These are phyloP conservation scores for Ambrosiella beaveri DNA, from an alignment of 2,329 filamentous ascomycete genomes.

Conservation along the genomic window DNA sequence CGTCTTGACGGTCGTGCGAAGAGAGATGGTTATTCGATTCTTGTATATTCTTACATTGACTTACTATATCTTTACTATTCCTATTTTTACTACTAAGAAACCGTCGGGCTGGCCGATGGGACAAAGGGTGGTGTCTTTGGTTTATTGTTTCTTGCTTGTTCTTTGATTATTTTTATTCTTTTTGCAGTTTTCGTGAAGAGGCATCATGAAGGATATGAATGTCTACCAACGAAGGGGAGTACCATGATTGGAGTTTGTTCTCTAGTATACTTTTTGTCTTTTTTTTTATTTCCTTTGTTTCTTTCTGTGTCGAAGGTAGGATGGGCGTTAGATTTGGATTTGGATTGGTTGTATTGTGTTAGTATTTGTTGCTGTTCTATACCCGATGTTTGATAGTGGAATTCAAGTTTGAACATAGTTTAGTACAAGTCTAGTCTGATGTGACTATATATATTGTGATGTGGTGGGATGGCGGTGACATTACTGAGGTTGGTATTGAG, in stretches of 20 bases:
- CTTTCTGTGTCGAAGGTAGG: neutral
- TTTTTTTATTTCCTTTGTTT: constrained; percentile 3
- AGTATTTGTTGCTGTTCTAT: neutral
- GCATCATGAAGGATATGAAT: too few relatives aligned
- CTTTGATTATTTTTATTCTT: neutral
- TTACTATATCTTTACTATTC: neutral
- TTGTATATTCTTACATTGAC: constrained; percentile 3
- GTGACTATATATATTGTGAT: neutral
- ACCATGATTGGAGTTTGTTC: neutral
- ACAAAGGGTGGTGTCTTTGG: neutral
- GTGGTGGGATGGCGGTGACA: neutral
- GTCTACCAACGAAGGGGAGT: neutral
- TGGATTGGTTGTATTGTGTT: neutral
- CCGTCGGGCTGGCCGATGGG: neutral
- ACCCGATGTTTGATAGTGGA: neutral
- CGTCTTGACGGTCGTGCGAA: neutral
- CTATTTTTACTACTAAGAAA: neutral
- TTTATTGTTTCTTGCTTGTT: constrained; percentile 1
- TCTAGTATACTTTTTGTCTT: constrained; percentile 5
- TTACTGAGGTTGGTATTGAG: neutral
- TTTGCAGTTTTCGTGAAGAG: neutral
- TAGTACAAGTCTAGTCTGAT: neutral
- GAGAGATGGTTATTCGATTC: neutral
- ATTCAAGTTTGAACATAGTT: neutral
- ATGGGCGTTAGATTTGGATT: neutral